phyloP scores from a whole-genome alignment of 169 alveolate species.

The Eimeria praecox region DNA sequence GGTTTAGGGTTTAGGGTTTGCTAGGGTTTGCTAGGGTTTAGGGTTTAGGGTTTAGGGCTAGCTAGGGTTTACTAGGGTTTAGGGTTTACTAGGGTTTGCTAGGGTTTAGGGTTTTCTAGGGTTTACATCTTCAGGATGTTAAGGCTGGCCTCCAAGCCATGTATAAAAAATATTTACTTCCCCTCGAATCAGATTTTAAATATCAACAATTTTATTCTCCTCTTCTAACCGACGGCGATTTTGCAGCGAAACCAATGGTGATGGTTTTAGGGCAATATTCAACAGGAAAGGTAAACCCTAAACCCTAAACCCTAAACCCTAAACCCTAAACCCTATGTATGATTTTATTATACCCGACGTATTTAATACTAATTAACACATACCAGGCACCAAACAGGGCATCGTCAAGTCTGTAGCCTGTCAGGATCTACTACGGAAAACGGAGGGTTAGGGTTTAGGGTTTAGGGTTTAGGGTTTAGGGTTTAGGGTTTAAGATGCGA shows the following conservation, averaged over 20 bases:
- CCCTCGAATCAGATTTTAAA: conserved; percentile 84
- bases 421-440: conserved; percentile 37
- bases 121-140: neutral
- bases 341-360: too few relatives aligned
- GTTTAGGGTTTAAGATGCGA: neutral
- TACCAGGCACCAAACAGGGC: too few relatives aligned
- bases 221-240: conserved; percentile 84
- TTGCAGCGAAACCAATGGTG: conserved; percentile 88
- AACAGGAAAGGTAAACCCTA: conserved; percentile 86
- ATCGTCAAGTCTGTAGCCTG: too few relatives aligned
- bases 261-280: conserved; percentile 88
- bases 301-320: neutral
- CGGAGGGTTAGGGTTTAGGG: neutral
- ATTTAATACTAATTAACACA: neutral
- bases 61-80: too few relatives aligned
- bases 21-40: too few relatives aligned
- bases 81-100: conserved; percentile 16
- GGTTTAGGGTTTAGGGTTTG: too few relatives aligned
- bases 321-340: neutral
- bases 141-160: neutral
- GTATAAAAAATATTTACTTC: conserved; percentile 60
- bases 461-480: neutral
- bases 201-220: conserved; percentile 77
- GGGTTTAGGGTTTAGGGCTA: too few relatives aligned
- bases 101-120: conserved; percentile 15